Evolutionary conservation across 257 asterid genomes (phyloP).

Genomic region (Nicotiana undulata): DNA sequence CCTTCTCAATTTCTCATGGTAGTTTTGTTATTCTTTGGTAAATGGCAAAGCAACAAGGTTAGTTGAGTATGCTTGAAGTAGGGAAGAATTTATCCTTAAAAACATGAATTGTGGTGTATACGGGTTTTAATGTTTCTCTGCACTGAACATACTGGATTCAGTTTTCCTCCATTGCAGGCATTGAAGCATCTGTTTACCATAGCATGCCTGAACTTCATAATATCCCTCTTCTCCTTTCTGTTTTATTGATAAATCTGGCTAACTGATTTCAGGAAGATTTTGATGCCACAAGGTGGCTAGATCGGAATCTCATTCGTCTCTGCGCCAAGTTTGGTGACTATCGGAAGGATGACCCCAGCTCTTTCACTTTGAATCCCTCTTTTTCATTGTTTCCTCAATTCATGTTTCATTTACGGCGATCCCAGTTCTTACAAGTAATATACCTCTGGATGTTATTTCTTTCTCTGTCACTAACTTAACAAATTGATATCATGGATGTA

Average conservation of each 20-base stretch:
- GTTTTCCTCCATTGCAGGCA: background rate
- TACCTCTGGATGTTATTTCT: background rate
- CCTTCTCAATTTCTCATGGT: background rate
- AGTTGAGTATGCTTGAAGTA: background rate
- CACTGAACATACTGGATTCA: background rate
- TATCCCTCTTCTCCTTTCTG: background rate
- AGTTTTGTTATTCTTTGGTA: background rate
- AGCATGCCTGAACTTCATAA: background rate
- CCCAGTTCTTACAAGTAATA: constrained; percentile 90
- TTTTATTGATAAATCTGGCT: background rate
- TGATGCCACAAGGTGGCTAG: constrained; percentile 95
- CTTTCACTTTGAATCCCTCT: constrained; percentile 73
- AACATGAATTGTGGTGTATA: background rate
- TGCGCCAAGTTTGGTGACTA: constrained; percentile 97
- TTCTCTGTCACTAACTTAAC: background rate
- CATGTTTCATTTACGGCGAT: constrained; percentile 92
- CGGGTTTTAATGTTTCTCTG: background rate
- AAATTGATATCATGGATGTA: background rate
- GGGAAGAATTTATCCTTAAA: background rate
- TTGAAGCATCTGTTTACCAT: background rate
- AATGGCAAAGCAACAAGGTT: background rate
- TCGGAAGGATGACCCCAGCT: constrained; percentile 87
- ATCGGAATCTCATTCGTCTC: constrained; percentile 84
- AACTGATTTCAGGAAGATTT: constrained; percentile 68
- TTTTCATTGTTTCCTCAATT: constrained; percentile 94